Conservation (phyloP, 1,284 basidiomycete species). For the Anthracocystis panici-leucophaei region DNA sequence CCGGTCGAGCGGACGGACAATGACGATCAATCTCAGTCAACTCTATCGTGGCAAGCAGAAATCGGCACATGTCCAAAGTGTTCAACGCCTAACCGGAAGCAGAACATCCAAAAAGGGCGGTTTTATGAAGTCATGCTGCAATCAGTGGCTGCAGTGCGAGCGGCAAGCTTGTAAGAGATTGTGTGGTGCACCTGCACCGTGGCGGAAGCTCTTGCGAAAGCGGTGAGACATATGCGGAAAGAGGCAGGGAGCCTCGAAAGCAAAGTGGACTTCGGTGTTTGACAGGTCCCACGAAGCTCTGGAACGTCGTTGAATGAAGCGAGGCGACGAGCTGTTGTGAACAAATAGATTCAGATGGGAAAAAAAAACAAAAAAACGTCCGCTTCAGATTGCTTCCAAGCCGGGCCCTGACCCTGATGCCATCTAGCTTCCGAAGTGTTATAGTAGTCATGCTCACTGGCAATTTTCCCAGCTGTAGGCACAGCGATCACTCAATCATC, state of each 20-base stretch:
- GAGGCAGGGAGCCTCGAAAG: background rate
- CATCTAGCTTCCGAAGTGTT: too few species aligned
- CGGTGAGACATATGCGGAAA: slow-evolving; percentile 26
- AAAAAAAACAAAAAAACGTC: too few species aligned
- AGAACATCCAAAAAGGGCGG: slow-evolving; percentile 1
- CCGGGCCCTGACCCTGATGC: too few species aligned
- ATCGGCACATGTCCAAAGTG: too few species aligned
- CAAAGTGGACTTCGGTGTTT: slow-evolving; percentile 12
- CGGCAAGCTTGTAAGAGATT: background rate
- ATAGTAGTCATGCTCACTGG: too few species aligned
- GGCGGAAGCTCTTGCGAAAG: slow-evolving; percentile 15
- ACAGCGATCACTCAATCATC: too few species aligned
- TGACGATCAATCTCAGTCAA: slow-evolving; percentile 21
- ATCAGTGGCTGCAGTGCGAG: background rate
- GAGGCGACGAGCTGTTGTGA: too few species aligned
- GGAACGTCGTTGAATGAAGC: background rate
- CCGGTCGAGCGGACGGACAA: too few species aligned
- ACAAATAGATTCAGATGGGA: too few species aligned
- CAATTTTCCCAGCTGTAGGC: too few species aligned
- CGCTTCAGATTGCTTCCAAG: too few species aligned
- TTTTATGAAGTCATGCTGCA: background rate
- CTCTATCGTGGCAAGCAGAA: background rate
- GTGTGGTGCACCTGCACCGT: slow-evolving; percentile 3
- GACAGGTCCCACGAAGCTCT: slow-evolving; percentile 15
- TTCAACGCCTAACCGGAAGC: too few species aligned